Base-by-base conservation (phyloP, 768 basidiomycete genomes). In the Lactarius quietus region DNA sequence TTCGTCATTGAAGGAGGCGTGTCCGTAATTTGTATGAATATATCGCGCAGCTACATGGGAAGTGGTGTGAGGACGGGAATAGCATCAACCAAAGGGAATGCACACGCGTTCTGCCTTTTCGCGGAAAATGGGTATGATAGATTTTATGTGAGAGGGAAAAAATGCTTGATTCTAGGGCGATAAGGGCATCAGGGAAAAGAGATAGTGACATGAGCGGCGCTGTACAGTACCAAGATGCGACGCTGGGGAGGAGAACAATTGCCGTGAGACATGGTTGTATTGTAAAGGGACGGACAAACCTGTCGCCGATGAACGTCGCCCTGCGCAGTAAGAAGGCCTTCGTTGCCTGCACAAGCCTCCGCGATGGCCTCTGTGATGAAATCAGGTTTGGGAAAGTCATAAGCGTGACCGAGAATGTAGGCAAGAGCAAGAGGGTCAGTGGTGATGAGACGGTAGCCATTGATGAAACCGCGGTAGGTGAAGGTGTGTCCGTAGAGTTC, bases 331-430 rank as follows among this genome's bases (percentile, higher is more conserved):
- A 86, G 73, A 20, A 85, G 68, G 7, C 84, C 81, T 15, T 84
- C 79, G 33, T 75, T 72, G 1, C 85, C 83, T 0, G 78, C 81
- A 31, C 77, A 79, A 83, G 85, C 85, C 43, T 76, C 76, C 0
- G 82, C 81, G 26, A 85, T 76, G 62, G 73, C 78, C 48, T 84
- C 82, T 17, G 79, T 73, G 18, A 86, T 77, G 65, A 84, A 84
- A 63, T 83, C 80, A 3, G 86, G 86, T 73, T 89, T 89, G 33
- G 83, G 85, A 70, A 83, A 86, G 62, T 82, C 77, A 65, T 86
- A 83, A 0, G 84, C 78, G 59, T 81, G 78, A 10, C 77, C 74
- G 56, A 90, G 80, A 53, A 90, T 84, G 63, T 87, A 81, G 4
- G 80, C 76, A 43, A 89, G 72, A 1, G 86, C 86, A 23, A 77